Evolutionary conservation across 768 basidiomycete genomes (phyloP).

Genomic region (Hebeloma cylindrosporum): DNA sequence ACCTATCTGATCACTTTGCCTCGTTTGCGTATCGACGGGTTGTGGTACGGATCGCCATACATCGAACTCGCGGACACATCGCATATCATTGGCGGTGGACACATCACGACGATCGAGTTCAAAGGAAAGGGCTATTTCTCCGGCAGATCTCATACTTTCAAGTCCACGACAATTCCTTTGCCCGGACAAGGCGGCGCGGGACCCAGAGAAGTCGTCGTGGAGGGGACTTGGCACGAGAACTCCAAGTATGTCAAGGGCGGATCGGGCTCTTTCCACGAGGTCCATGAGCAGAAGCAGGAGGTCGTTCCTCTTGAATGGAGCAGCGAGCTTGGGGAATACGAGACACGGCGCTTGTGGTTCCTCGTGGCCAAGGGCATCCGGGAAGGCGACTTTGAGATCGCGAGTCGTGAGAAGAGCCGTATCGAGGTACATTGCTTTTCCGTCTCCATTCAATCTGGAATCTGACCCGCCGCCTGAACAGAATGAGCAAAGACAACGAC

Average conservation of each 20-base stretch:
- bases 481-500: conserved; percentile 90
- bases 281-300: conserved; percentile 71
- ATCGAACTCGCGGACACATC: conserved; percentile 86
- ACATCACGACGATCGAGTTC: conserved; percentile 73
- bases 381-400: conserved; percentile 89
- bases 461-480: conserved; percentile 28
- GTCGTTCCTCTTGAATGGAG: conserved; percentile 57
- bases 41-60: conserved; percentile 90
- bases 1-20: conserved; percentile 92
- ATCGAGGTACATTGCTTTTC: conserved; percentile 70
- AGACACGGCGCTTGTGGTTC: conserved; percentile 84
- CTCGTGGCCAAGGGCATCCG: conserved; percentile 88
- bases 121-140: conserved; percentile 96
- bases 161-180: conserved; percentile 67
- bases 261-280: conserved; percentile 73
- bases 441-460: not conserved
- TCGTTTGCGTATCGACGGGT: conserved; percentile 86
- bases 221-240: conserved; percentile 80
- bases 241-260: conserved; percentile 51
- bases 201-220: conserved; percentile 53
- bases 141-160: conserved; percentile 92
- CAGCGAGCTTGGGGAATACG: conserved; percentile 73
- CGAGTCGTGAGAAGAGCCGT: conserved; percentile 81
- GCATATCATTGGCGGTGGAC: conserved; percentile 59
- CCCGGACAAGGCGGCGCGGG: conserved; percentile 35